These are phyloP conservation scores for Mycena polygramma DNA, from an alignment of 768 basidiomycete species.

Conservation along the genomic window DNA sequence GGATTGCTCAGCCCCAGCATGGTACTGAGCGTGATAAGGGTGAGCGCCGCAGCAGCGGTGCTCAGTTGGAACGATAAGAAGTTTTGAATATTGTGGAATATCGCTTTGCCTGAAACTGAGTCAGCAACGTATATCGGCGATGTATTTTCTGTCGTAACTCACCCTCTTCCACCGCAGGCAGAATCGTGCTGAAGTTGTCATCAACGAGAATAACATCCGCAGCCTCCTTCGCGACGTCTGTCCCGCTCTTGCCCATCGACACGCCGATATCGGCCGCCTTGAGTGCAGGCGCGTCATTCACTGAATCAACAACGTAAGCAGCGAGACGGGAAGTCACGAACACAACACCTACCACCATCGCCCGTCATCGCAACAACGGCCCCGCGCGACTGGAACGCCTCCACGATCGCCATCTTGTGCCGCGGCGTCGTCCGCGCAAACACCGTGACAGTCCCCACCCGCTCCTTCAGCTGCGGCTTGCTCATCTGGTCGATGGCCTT, in stretches of 20 bases:
- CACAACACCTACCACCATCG: slow-evolving; percentile 79
- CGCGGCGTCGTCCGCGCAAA: slow-evolving; percentile 96
- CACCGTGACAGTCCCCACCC: slow-evolving; percentile 85
- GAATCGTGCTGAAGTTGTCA: slow-evolving; percentile 95
- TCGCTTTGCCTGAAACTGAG: slow-evolving; percentile 81
- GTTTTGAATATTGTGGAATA: slow-evolving; percentile 99
- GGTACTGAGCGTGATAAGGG: slow-evolving; percentile 95
- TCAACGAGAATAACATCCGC: slow-evolving; percentile 97
- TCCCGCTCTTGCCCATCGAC: slow-evolving; percentile 98
- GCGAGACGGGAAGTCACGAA: neutral
- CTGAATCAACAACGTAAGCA: slow-evolving; percentile 48
- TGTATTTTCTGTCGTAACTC: slow-evolving; percentile 28
- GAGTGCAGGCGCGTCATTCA: slow-evolving; percentile 96
- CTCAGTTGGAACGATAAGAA: slow-evolving; percentile 97
- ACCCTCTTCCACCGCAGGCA: slow-evolving; percentile 96
- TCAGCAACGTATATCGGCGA: slow-evolving; percentile 32
- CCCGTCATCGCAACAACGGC: slow-evolving; percentile 98
- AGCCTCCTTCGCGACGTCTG: slow-evolving; percentile 98
- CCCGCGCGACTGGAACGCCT: slow-evolving; percentile 92
- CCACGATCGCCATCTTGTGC: slow-evolving; percentile 98
- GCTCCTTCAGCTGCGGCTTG: slow-evolving; percentile 83
- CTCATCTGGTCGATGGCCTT: slow-evolving; percentile 88
- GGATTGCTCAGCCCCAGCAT: slow-evolving; percentile 92
- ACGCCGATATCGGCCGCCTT: slow-evolving; percentile 99
- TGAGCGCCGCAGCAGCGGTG: slow-evolving; percentile 95